Evolutionary conservation across 1,139 yeast species (phyloP).

Genomic region (Hanseniaspora uvarum): DNA sequence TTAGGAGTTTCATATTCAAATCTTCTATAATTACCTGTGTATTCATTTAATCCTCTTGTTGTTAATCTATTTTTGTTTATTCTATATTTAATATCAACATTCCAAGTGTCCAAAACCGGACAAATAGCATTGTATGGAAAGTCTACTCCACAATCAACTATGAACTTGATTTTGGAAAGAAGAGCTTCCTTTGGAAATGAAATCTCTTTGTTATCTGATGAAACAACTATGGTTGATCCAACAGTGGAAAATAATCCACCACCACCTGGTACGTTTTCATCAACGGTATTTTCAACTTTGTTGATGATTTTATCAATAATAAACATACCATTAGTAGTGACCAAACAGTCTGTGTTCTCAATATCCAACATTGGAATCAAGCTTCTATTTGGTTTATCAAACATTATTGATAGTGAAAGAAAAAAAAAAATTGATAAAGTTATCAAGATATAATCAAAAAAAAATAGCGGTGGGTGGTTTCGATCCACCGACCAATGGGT

Average conservation of each 20-base stretch:
- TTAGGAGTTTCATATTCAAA: constrained; percentile 55
- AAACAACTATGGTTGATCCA: constrained; percentile 56
- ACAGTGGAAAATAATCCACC: constrained; percentile 77
- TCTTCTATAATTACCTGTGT: constrained; percentile 50
- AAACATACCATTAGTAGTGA: constrained; percentile 74
- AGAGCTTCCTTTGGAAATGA: not conserved
- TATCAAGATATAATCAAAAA: not conserved
- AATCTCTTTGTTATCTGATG: not conserved
- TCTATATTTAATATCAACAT: constrained; percentile 49
- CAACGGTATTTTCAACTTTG: constrained; percentile 35
- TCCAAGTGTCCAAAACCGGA: constrained; percentile 47
- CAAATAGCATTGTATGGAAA: constrained; percentile 46
- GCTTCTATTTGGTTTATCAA: too few species aligned
- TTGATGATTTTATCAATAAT: constrained; percentile 76
- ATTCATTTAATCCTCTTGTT: constrained; percentile 72
- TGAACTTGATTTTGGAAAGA: constrained; percentile 43
- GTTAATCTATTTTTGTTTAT: constrained; percentile 46
- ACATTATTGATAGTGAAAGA: too few species aligned
- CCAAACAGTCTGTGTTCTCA: constrained; percentile 23
- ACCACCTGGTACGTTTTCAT: constrained; percentile 65
- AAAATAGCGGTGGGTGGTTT: constrained; percentile 91
- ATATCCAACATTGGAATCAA: not conserved
- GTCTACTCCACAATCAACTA: constrained; percentile 71
- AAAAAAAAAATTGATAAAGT: not conserved
- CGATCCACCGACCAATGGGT: constrained; percentile 99